Percentiles rank a stretch among this genome's conserved stretches.
phyloP scores from a whole-genome alignment of 164 flowering plant genomes.

The Chimonanthus salicifolius region DNA sequence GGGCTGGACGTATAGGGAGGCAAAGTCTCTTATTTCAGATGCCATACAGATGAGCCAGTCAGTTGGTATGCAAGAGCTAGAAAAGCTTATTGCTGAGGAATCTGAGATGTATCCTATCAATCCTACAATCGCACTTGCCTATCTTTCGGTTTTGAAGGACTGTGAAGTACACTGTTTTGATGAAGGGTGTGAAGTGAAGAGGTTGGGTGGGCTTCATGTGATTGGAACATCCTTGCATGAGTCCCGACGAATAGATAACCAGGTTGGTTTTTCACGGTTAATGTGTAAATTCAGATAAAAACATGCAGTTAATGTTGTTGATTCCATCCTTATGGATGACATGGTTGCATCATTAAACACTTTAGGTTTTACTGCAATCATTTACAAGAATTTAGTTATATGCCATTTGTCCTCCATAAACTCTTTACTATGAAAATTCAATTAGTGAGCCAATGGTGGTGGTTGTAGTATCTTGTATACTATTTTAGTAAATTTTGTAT shows the following conservation, averaged over 20 bases:
- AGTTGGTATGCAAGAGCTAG: slow-evolving; percentile 42
- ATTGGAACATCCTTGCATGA: slow-evolving; percentile 97
- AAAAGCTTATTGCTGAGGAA: slow-evolving; percentile 57
- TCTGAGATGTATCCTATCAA: slow-evolving; percentile 75
- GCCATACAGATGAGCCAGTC: slow-evolving; percentile 80
- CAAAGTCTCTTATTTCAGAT: slow-evolving; percentile 62
- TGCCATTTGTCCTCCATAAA: too few relatives aligned
- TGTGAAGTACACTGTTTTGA: slow-evolving; percentile 69
- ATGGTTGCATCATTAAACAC: too few relatives aligned
- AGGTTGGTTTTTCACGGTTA: slow-evolving; percentile 36
- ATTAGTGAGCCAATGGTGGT: too few relatives aligned
- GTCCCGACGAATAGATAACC: slow-evolving; percentile 96
- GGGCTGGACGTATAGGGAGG: slow-evolving; percentile 60
- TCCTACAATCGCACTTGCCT: slow-evolving; percentile 73
- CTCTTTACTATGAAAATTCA: too few relatives aligned
- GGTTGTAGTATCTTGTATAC: too few relatives aligned
- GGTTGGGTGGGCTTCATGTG: slow-evolving; percentile 96
- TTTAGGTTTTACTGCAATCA: too few relatives aligned
- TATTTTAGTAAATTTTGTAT: too few relatives aligned
- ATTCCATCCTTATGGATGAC: too few relatives aligned
- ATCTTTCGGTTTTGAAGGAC: slow-evolving; percentile 66
- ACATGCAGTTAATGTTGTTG: too few relatives aligned
- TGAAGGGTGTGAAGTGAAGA: slow-evolving; percentile 90
- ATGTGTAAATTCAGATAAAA: too few relatives aligned
- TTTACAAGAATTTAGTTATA: too few relatives aligned